phyloP scores from a whole-genome alignment of 148 eudicot genomes.

The Talinum fruticosum region DNA sequence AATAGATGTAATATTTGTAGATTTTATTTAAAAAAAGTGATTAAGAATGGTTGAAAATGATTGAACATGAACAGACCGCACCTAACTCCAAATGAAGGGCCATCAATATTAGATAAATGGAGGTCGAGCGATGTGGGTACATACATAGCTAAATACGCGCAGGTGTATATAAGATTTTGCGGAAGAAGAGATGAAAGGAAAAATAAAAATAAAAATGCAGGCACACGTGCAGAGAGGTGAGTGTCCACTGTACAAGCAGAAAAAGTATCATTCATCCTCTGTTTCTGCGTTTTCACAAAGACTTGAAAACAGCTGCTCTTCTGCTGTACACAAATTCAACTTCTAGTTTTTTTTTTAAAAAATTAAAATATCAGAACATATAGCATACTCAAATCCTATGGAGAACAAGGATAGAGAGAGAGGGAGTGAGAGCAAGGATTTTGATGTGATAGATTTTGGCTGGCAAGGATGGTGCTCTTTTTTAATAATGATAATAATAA shows the following conservation, averaged over 20 bases:
- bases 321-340: neutral
- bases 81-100: too few relatives aligned
- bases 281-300: slow-evolving; percentile 18
- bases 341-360: too few relatives aligned
- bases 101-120: too few relatives aligned
- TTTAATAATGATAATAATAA: neutral
- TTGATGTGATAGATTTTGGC: neutral
- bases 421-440: neutral
- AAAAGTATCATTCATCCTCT: slow-evolving; percentile 8
- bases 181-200: neutral
- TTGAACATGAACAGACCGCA: too few relatives aligned
- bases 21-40: too few relatives aligned
- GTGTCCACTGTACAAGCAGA: neutral
- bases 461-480: neutral
- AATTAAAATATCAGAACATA: too few relatives aligned
- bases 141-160: too few relatives aligned
- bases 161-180: too few relatives aligned
- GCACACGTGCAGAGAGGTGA: slow-evolving; percentile 10
- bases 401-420: neutral
- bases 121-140: too few relatives aligned
- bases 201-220: neutral
- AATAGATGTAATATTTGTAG: too few relatives aligned
- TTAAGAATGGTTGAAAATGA: too few relatives aligned
- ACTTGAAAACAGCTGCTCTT: neutral
- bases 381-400: too few relatives aligned